Evolutionary conservation across 2,329 filamentous ascomycete species (phyloP).

Genomic region (Helminthosporium solani): DNA sequence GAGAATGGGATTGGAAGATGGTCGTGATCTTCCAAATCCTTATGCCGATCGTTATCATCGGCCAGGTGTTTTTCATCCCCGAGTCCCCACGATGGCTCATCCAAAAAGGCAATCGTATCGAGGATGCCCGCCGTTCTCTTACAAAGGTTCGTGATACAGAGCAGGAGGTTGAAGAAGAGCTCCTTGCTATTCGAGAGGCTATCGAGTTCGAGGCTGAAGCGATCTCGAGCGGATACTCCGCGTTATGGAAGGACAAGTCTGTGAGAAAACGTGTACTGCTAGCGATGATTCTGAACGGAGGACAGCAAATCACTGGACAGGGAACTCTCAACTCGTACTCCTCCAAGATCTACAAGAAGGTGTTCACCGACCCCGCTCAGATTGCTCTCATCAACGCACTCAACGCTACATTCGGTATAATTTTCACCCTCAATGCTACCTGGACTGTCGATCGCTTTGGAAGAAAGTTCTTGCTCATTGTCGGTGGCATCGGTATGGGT

Average conservation of each 20-base stretch:
- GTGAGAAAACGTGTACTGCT: constrained; percentile 66
- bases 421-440: constrained; percentile 71
- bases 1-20: constrained; percentile 73
- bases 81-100: constrained; percentile 70
- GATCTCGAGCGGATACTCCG: constrained; percentile 62
- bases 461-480: constrained; percentile 67
- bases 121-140: constrained; percentile 60
- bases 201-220: constrained; percentile 72
- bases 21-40: constrained; percentile 72
- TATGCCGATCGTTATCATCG: constrained; percentile 63
- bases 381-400: constrained; percentile 74
- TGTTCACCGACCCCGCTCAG: constrained; percentile 56
- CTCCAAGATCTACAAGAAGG: constrained; percentile 71
- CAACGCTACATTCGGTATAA: constrained; percentile 70
- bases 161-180: constrained; percentile 66
- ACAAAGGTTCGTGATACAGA: constrained; percentile 63
- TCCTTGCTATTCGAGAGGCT: constrained; percentile 65
- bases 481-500: constrained; percentile 68
- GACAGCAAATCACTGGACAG: constrained; percentile 71
- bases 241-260: constrained; percentile 69
- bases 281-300: constrained; percentile 67
- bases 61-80: constrained; percentile 61
- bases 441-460: constrained; percentile 74
- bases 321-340: constrained; percentile 72
- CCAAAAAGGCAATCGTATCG: constrained; percentile 60